Conservation (phyloP, 805 yeast species). For the Hanseniaspora valbyensis region DNA sequence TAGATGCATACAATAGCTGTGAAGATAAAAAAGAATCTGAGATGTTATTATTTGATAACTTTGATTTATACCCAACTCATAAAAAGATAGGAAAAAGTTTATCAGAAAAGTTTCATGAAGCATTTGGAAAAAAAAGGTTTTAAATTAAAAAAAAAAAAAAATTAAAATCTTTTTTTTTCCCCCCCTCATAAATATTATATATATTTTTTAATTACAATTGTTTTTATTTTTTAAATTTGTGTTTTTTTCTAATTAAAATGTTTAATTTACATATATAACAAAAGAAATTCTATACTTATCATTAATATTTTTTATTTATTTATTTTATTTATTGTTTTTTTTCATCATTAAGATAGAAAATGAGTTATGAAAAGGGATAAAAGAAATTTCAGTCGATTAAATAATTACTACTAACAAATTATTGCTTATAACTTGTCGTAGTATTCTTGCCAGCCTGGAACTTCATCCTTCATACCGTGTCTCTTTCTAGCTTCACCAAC, state of each 20-base stretch:
- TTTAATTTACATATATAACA: slow-evolving; percentile 6
- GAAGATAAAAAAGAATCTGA: slow-evolving; percentile 23
- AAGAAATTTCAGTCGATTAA: neutral
- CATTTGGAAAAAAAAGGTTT: slow-evolving; percentile 17
- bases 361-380: too few relatives aligned
- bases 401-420: neutral
- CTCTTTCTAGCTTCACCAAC: slow-evolving; percentile 73
- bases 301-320: neutral
- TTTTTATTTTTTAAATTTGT: slow-evolving; percentile 1
- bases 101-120: slow-evolving; percentile 28
- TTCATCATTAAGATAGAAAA: neutral
- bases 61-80: slow-evolving; percentile 28
- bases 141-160: neutral
- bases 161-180: neutral
- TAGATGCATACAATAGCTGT: slow-evolving; percentile 26
- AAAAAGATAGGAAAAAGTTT: slow-evolving; percentile 27
- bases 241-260: neutral
- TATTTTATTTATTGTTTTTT: neutral
- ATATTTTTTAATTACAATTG: neutral
- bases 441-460: slow-evolving; percentile 99
- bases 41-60: slow-evolving; percentile 21
- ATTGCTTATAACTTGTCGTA: slow-evolving; percentile 70
- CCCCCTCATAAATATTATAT: neutral
- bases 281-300: neutral
- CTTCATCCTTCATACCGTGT: slow-evolving; percentile 91